phyloP scores from a whole-genome alignment of 495 filamentous ascomycete species.

The Xylaria acuta region DNA sequence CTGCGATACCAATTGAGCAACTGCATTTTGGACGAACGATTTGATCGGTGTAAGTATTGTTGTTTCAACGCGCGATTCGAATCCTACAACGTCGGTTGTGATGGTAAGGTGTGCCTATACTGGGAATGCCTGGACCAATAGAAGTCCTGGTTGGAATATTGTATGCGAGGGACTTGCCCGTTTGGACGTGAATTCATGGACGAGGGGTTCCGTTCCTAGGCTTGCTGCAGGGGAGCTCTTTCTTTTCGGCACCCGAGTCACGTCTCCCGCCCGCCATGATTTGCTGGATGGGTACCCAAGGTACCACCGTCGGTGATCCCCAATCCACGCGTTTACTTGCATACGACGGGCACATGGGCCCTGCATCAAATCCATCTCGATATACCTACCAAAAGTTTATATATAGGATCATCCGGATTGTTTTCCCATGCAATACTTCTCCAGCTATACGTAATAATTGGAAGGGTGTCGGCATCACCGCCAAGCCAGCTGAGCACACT shows the following conservation, averaged over 20 bases:
- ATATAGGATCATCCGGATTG: not conserved
- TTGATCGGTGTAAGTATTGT: not conserved
- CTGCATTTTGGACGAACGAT: not conserved
- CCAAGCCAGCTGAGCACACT: slow-evolving; percentile 9
- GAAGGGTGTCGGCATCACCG: not conserved
- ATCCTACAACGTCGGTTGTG: not conserved
- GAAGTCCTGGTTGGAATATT: not conserved
- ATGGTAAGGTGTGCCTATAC: too few relatives aligned
- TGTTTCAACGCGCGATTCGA: not conserved
- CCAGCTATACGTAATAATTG: not conserved
- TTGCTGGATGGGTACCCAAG: too few relatives aligned
- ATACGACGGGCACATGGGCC: not conserved
- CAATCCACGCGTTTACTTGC: slow-evolving; percentile 6
- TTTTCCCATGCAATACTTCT: not conserved
- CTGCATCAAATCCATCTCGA: not conserved
- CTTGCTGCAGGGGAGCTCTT: not conserved
- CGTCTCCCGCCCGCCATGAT: not conserved
- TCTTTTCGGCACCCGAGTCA: not conserved
- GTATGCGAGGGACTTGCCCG: not conserved
- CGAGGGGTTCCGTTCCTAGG: not conserved
- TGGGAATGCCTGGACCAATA: not conserved
- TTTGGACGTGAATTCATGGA: not conserved
- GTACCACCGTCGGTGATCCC: not conserved
- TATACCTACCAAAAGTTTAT: not conserved
- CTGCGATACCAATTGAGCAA: not conserved